Conservation (phyloP, 2,329 filamentous ascomycete species). For the Talaromyces sp. region DNA sequence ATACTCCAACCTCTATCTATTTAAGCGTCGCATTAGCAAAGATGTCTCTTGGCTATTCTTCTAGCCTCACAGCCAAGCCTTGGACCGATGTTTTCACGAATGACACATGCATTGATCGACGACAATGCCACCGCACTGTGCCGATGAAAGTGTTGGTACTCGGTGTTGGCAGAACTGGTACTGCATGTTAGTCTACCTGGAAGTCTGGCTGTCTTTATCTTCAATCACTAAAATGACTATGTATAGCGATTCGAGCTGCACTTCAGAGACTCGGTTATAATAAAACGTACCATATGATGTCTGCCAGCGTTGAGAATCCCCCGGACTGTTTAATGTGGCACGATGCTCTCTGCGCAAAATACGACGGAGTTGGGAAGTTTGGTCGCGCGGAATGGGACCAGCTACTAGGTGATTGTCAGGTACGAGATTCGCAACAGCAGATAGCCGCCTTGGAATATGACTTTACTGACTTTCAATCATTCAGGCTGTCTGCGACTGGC, state of each 20-base stretch:
- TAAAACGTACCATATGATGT: not conserved
- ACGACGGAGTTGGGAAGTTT: not conserved
- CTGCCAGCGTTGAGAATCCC: not conserved
- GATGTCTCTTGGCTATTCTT: constrained; percentile 11
- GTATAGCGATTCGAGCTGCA: not conserved
- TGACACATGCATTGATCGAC: constrained; percentile 65
- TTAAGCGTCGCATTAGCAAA: not conserved
- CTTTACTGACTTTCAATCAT: not conserved
- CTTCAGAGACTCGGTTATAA: not conserved
- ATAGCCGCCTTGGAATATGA: no score
- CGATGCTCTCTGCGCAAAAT: not conserved
- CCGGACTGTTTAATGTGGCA: not conserved
- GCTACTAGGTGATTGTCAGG: not conserved
- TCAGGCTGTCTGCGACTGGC: not conserved
- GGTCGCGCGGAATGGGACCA: not conserved
- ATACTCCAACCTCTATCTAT: not conserved
- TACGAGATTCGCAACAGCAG: not conserved
- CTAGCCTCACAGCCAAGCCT: constrained; percentile 40
- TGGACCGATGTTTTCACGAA: constrained; percentile 51
- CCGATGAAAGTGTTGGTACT: constrained; percentile 71
- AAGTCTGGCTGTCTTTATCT: no score
- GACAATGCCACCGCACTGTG: constrained; percentile 61
- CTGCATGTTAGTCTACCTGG: not conserved
- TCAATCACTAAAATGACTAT: not conserved
- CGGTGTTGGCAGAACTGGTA: constrained; percentile 44